Evolutionary conservation across 2,329 filamentous ascomycete genomes (phyloP).

Genomic region (Aspergillus intermedius): DNA sequence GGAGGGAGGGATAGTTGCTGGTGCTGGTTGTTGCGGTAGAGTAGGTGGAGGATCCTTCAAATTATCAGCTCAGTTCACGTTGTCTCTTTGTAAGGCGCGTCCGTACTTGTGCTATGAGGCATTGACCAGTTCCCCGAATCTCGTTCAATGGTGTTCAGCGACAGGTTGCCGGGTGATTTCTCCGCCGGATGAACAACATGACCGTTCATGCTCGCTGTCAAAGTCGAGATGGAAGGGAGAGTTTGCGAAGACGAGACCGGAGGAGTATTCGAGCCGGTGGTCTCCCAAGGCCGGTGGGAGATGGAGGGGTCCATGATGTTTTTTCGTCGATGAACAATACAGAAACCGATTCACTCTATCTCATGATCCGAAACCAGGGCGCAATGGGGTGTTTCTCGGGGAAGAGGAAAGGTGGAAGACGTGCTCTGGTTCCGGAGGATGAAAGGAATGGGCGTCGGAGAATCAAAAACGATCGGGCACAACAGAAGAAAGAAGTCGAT

Average conservation of each 20-base stretch:
- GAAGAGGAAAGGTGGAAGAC: too few relatives aligned
- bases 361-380: too few relatives aligned
- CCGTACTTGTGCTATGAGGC: constrained; percentile 50
- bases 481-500: too few relatives aligned
- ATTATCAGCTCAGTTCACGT: too few relatives aligned
- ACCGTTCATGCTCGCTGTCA: constrained; percentile 39
- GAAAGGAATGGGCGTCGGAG: too few relatives aligned
- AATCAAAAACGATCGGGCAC: too few relatives aligned
- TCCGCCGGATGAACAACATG: constrained; percentile 26
- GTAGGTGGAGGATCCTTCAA: constrained; percentile 42
- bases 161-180: constrained; percentile 37
- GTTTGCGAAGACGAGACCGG: constrained; percentile 34
- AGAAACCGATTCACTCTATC: too few relatives aligned
- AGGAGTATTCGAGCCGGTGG: constrained; percentile 28
- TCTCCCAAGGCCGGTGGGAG: constrained; percentile 41
- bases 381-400: too few relatives aligned
- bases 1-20: constrained; percentile 38
- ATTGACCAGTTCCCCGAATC: constrained; percentile 57
- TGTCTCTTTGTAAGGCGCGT: too few relatives aligned
- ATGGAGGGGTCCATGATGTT: constrained; percentile 34
- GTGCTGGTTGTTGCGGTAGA: constrained; percentile 42
- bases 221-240: constrained; percentile 42
- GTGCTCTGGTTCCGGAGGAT: too few relatives aligned
- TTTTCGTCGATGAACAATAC: too few relatives aligned
- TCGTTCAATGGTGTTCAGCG: constrained; percentile 44